Evolutionary conservation across 352 stramenopile species (phyloP), one percentile per base, ranked within the genome.

Genomic region (Elongisporangium undulatum): DNA sequence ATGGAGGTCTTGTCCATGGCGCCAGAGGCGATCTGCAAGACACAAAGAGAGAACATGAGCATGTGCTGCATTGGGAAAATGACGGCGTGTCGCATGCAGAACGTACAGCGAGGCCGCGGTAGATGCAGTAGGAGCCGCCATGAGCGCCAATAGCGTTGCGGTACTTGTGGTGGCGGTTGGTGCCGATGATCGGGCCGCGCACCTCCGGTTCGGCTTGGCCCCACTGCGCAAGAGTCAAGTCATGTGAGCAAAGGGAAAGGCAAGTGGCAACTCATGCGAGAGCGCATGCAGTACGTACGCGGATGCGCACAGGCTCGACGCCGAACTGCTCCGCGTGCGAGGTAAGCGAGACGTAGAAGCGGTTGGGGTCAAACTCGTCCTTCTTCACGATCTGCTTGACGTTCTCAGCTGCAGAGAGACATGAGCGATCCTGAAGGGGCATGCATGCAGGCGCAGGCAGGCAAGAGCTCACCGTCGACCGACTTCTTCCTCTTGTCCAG

Each of bases 111-210:
- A 99, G 70, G 13, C 96, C 97, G 23, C 96, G 98, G 66, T 99
- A 99, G 66, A 99, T 95, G 67, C 95, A 99, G 77, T 99, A 99
- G 21, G 89, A 98, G 17, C 97, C 97, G 19, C 92, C 91, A 67
- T 99, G 97, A 0, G 97, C 97, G 8, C 97, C 97, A 64, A 99
- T 99, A 53, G 97, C 96, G 72, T 99, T 99, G 29, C 97, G 82
- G 65, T 98, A 97, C 55, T 94, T 90, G 59, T 97, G 88, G 72
- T 98, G 94, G 59, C 95, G 87, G 58, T 98, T 97, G 4, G 96
- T 99, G 54, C 92, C 97, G 68, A 99, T 97, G 65, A 99, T 84
- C 13, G 96, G 96, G 45, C 92, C 96, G 26, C 94, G 89, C 48
- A 97, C 81, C 22, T 92, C 68, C 23, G 96, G 89, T 68, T 97